Evolutionary conservation across 2,329 filamentous ascomycete genomes (phyloP).

Genomic region (Phyllosticta citrichinensis): DNA sequence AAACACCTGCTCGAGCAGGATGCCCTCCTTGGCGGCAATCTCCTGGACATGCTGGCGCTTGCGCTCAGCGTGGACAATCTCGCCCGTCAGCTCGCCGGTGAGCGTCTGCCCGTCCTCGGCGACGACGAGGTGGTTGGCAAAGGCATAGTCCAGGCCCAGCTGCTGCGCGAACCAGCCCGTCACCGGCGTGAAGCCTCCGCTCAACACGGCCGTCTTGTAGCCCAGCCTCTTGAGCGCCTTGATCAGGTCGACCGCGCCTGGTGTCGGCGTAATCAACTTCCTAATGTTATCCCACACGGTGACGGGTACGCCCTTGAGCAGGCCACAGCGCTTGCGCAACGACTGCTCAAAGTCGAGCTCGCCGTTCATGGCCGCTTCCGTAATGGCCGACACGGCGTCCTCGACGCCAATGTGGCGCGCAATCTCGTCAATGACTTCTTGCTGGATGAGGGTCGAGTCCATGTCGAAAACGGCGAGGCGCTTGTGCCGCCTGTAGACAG

Average conservation of each 20-base stretch:
- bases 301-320: constrained; percentile 71
- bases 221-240: constrained; percentile 66
- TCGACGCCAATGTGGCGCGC: constrained; percentile 77
- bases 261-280: constrained; percentile 66
- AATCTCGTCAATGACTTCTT: constrained; percentile 95
- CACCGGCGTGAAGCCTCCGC: constrained; percentile 83
- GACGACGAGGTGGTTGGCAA: constrained; percentile 73
- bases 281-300: constrained; percentile 72
- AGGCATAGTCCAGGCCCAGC: constrained; percentile 76
- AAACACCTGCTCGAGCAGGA: constrained; percentile 56
- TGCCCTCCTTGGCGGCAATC: constrained; percentile 58
- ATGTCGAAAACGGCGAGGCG: constrained; percentile 94
- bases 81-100: constrained; percentile 62
- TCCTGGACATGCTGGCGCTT: constrained; percentile 63
- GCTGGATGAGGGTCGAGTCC: constrained; percentile 94
- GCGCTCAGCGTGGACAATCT: constrained; percentile 65
- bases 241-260: constrained; percentile 67
- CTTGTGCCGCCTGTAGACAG: constrained; percentile 66
- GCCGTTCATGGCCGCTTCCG: constrained; percentile 87
- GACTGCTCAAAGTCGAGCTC: constrained; percentile 86
- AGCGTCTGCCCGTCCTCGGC: constrained; percentile 44
- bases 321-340: constrained; percentile 66
- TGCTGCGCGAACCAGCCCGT: constrained; percentile 75
- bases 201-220: constrained; percentile 80
- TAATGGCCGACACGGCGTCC: constrained; percentile 65